Evolutionary conservation across 2,329 filamentous ascomycete genomes (phyloP).

Genomic region (Thelonectria discophora): DNA sequence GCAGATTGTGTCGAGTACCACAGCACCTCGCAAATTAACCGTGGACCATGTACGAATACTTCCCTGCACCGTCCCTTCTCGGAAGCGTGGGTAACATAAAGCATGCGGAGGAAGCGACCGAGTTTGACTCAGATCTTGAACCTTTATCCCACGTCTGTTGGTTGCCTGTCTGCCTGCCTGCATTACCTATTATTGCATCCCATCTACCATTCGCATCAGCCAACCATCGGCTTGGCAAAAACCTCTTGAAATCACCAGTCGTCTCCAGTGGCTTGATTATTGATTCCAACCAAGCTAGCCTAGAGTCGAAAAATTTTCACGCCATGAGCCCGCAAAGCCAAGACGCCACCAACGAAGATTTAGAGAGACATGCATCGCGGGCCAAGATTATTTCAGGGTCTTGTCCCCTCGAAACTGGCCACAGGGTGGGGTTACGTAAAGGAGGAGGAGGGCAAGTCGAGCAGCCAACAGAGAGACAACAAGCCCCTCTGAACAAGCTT

Average conservation of each 20-base stretch:
- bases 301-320: background rate
- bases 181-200: too few relatives aligned
- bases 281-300: background rate
- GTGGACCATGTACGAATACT: too few relatives aligned
- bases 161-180: too few relatives aligned
- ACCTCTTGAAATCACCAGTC: too few relatives aligned
- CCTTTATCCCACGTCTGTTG: background rate
- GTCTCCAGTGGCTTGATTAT: background rate
- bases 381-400: background rate
- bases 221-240: background rate
- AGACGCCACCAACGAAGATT: background rate
- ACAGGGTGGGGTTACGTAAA: background rate
- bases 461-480: background rate
- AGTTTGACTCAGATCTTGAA: background rate
- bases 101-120: background rate
- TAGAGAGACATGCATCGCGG: background rate
- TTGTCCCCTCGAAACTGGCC: background rate
- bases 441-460: background rate
- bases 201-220: background rate
- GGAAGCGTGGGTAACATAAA: background rate
- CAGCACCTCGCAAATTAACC: too few relatives aligned
- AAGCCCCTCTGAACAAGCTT: slow-evolving; percentile 3
- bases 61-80: background rate
- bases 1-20: too few relatives aligned
- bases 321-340: background rate